Evolutionary conservation across 495 filamentous ascomycete genomes (phyloP).

Genomic region (Trypethelium eluteriae): DNA sequence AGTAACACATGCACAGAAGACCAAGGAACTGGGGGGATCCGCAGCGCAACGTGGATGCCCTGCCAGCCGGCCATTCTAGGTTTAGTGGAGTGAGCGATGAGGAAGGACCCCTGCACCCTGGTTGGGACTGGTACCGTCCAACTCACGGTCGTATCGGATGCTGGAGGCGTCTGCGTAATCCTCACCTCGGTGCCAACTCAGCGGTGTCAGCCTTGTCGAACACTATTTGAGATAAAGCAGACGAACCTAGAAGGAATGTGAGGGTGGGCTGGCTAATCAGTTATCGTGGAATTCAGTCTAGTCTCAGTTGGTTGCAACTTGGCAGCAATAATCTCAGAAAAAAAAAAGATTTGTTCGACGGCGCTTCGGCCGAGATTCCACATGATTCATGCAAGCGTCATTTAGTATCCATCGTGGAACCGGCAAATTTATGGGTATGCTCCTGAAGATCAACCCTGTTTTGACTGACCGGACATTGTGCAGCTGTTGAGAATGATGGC

Average conservation of each 20-base stretch:
- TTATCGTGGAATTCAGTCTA: no score
- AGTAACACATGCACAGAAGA: neutral
- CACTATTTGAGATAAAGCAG: neutral
- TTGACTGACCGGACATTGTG: no score
- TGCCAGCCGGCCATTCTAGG: neutral
- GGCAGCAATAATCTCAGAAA: no score
- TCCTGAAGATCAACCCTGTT: no score
- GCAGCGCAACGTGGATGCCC: constrained; percentile 6
- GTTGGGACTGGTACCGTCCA: neutral
- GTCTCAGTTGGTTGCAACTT: no score
- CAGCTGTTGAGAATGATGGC: no score
- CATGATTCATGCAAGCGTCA: neutral
- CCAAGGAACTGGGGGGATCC: neutral
- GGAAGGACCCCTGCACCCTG: neutral
- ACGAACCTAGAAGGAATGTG: neutral
- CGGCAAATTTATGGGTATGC: no score
- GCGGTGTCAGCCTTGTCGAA: neutral
- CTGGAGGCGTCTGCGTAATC: no score
- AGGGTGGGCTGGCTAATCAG: neutral
- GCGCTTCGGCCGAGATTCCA: constrained; percentile 3
- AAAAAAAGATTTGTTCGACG: neutral
- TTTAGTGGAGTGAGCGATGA: no score
- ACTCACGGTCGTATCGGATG: no score
- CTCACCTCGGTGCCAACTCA: neutral
- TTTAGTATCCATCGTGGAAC: neutral